Conservation (phyloP, 2,329 filamentous ascomycete genomes). For the Dothideomycetidae sp. region DNA sequence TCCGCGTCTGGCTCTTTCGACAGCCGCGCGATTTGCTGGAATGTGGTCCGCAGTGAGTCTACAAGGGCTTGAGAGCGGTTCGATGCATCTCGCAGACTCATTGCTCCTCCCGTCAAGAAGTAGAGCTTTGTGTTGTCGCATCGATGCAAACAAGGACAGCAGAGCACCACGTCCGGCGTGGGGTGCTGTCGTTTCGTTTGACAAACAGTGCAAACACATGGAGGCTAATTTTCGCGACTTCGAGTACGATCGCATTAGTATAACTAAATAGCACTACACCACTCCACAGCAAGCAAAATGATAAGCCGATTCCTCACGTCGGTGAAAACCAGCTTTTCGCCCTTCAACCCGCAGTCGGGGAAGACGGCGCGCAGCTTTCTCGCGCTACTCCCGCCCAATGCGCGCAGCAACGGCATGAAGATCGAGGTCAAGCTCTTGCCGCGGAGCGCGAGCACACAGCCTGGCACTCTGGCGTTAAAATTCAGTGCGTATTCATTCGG, state of each 20-base stretch:
- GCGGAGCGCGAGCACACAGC: constrained; percentile 52
- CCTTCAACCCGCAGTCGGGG: constrained; percentile 58
- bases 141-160: no score
- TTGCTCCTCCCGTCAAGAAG: no score
- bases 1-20: constrained; percentile 50
- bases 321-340: constrained; percentile 79
- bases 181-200: no score
- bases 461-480: constrained; percentile 58
- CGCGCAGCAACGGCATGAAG: constrained; percentile 56
- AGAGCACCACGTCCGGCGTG: no score
- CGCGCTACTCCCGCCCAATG: constrained; percentile 65
- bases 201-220: background rate
- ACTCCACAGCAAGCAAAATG: no score
- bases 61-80: constrained; percentile 28
- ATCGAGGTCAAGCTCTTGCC: constrained; percentile 61
- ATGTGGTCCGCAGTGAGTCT: constrained; percentile 38
- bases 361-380: constrained; percentile 83
- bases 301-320: constrained; percentile 77
- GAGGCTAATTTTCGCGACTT: no score
- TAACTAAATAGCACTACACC: no score
- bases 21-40: constrained; percentile 42
- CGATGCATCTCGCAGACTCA: constrained; percentile 8
- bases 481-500: constrained; percentile 51
- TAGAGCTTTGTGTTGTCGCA: no score
- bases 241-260: no score